These are phyloP conservation scores for Avena atlantica DNA, from an alignment of 176 grass and related monocot genomes.

Conservation along the genomic window DNA sequence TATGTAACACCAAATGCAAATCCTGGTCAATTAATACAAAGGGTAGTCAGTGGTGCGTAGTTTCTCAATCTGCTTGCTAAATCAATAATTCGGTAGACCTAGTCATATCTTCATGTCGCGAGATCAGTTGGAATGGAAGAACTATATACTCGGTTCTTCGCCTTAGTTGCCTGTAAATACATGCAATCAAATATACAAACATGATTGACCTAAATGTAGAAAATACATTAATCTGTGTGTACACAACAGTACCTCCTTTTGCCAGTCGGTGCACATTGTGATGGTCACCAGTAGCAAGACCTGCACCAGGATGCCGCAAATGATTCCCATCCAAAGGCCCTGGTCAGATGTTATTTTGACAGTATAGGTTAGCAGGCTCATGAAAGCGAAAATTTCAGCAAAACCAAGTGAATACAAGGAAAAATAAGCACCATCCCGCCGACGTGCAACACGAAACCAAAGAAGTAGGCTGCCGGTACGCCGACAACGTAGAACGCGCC, in stretches of 20 bases:
- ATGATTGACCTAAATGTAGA: background rate
- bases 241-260: slow-evolving; percentile 52
- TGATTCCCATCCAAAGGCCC: slow-evolving; percentile 82
- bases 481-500: slow-evolving; percentile 63
- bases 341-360: background rate
- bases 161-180: slow-evolving; percentile 15
- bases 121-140: slow-evolving; percentile 47
- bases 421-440: slow-evolving; percentile 51
- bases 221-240: background rate
- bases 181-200: background rate
- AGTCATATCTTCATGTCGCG: slow-evolving; percentile 19
- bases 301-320: slow-evolving; percentile 60
- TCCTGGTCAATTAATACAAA: no score
- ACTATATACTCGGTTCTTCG: slow-evolving; percentile 54
- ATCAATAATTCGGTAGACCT: no score
- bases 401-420: background rate
- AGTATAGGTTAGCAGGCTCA: no score
- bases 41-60: no score
- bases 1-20: no score
- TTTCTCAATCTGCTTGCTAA: no score
- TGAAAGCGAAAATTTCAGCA: background rate
- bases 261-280: slow-evolving; percentile 64
- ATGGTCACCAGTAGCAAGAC: slow-evolving; percentile 43
- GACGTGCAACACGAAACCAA: slow-evolving; percentile 61
- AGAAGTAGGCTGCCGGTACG: slow-evolving; percentile 55